These are phyloP conservation scores for Kurtzmaniella quercitrusa DNA, from an alignment of 1,139 yeast genomes.

Conservation along the genomic window DNA sequence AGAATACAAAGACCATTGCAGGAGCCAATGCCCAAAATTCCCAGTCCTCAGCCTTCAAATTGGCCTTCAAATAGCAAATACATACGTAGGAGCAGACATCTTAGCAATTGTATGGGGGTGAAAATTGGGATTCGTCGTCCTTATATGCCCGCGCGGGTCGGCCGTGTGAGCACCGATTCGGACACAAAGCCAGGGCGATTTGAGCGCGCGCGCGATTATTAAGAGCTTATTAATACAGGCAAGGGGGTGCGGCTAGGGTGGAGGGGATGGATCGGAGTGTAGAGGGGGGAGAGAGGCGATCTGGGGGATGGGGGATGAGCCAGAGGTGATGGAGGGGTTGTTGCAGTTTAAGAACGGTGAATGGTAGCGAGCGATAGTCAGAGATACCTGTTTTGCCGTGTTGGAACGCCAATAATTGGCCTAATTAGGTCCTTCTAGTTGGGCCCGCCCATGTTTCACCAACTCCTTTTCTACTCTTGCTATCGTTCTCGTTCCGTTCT, in stretches of 20 bases:
- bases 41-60: no score
- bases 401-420: no score
- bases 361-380: no score
- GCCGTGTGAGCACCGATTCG: conserved; percentile 10
- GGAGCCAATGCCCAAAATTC: no score
- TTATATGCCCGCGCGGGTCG: conserved; percentile 8
- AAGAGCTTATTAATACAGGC: neutral
- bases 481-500: no score
- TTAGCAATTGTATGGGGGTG: conserved; percentile 1
- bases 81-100: conserved; percentile 47
- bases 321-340: no score
- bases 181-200: conserved; percentile 1
- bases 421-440: no score
- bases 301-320: neutral
- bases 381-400: no score
- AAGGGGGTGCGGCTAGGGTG: neutral
- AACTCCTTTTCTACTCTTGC: no score
- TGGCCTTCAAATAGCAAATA: conserved; percentile 10
- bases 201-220: neutral
- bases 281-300: neutral
- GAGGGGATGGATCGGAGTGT: neutral
- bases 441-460: no score
- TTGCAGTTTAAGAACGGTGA: no score
- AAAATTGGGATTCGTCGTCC: conserved; percentile 2
- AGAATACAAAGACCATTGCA: no score